These are phyloP conservation scores for Diophrys sp. DNA, from an alignment of 73 alveolate species.

Conservation along the genomic window DNA sequence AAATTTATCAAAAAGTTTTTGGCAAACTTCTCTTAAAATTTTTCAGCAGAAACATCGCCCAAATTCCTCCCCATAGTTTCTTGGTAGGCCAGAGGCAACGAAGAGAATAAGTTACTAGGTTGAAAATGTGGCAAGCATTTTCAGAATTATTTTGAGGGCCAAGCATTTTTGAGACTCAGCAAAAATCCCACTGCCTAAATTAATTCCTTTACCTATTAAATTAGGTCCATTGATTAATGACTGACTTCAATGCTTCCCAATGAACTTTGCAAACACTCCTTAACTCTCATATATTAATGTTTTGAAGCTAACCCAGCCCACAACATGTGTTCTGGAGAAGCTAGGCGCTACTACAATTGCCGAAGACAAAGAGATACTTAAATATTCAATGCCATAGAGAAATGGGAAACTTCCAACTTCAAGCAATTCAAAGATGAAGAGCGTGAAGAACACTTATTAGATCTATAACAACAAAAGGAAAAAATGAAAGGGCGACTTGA, in stretches of 20 bases:
- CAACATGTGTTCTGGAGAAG: background rate
- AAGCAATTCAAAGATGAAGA: background rate
- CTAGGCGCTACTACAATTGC: conserved; percentile 1
- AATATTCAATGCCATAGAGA: background rate
- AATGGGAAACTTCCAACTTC: background rate
- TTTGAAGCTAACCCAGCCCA: background rate
- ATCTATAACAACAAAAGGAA: background rate
- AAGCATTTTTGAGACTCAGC: too few relatives aligned
- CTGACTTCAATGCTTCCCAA: background rate
- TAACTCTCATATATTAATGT: background rate
- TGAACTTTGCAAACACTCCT: background rate
- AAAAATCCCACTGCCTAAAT: too few relatives aligned
- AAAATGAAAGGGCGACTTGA: background rate
- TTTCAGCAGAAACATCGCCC: too few relatives aligned
- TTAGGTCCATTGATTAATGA: too few relatives aligned
- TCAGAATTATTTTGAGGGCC: too few relatives aligned
- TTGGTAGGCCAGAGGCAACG: too few relatives aligned
- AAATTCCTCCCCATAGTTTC: too few relatives aligned
- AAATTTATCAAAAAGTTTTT: too few relatives aligned
- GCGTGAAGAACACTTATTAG: background rate
- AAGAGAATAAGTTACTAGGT: too few relatives aligned
- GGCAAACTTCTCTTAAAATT: too few relatives aligned
- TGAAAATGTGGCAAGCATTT: too few relatives aligned
- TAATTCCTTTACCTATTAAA: too few relatives aligned
- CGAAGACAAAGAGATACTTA: conserved; percentile 1